Conservation (phyloP, 805 yeast genomes). For the Pichia nanzhaoensis region DNA sequence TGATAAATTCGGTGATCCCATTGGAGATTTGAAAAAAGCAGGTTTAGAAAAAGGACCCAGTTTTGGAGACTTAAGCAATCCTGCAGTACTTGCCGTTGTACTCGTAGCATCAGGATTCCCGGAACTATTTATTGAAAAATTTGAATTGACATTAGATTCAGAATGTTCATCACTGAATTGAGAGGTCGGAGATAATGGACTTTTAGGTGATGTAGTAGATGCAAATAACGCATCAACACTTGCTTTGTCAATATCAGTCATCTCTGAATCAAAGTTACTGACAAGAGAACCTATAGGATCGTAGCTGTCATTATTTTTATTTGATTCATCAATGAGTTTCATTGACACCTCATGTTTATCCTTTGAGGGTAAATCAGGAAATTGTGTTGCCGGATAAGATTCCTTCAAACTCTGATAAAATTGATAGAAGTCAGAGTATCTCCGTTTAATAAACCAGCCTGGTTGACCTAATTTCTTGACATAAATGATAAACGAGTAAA, state of each 20-base stretch:
- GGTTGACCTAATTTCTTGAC: slow-evolving; percentile 31
- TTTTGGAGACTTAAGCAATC: slow-evolving; percentile 6
- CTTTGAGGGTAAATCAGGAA: slow-evolving; percentile 33
- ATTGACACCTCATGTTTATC: slow-evolving; percentile 21
- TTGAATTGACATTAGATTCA: neutral
- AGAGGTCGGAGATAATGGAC: neutral
- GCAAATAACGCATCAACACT: slow-evolving; percentile 7
- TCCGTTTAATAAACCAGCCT: slow-evolving; percentile 46
- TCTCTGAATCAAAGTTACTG: slow-evolving; percentile 1
- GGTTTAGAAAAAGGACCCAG: neutral
- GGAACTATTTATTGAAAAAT: neutral
- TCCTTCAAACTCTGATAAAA: slow-evolving; percentile 47
- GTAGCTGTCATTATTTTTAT: neutral
- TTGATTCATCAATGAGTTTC: slow-evolving; percentile 10
- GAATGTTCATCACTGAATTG: neutral
- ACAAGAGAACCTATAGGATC: neutral
- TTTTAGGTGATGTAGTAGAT: neutral
- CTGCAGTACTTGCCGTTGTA: neutral
- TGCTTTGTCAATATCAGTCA: slow-evolving; percentile 8
- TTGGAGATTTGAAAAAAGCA: slow-evolving; percentile 7
- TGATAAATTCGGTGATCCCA: slow-evolving; percentile 2
- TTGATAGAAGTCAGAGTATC: slow-evolving; percentile 61
- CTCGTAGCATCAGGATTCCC: neutral
- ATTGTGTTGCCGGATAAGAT: slow-evolving; percentile 61
- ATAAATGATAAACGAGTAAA: slow-evolving; percentile 44